Evolutionary conservation across 495 filamentous ascomycete genomes (phyloP), one percentile per base, ranked within the genome.

Genomic region (Staphylotrichum tortipilum): DNA sequence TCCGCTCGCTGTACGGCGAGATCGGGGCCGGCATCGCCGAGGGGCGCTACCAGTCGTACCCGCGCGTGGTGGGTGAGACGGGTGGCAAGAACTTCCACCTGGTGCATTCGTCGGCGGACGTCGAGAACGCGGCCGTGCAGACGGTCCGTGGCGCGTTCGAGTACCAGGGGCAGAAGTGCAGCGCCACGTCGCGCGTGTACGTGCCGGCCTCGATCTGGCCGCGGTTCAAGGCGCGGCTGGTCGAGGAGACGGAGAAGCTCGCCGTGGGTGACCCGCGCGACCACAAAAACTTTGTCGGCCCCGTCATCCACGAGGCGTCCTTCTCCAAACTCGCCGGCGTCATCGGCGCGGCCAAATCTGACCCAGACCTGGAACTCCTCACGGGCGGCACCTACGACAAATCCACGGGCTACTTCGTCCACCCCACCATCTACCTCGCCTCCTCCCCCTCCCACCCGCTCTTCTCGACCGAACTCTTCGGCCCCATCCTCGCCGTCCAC

Each of bases 51-150:
- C 71, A 75, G 47, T 77, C 80, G 37, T 94, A 88, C 68, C 88
- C 88, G 12, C 79, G 88, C 52, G 80, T 92, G 28, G 85, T 91
- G 14, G 88, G 82, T 47, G 88, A 94, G 73, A 92, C 88, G 3
- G 85, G 86, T 49, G 88, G 88, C 52, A 94, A 94, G 79, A 94
- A 94, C 69, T 94, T 89, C 74, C 88, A 91, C 68, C 71, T 94
- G 33, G 64, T 94, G 37, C 87, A 94, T 61, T 52, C 71, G 6
- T 82, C 78, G 4, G 88, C 88, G 30, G 84, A 92, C 54, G 58
- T 89, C 38, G 65, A 77, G 29, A 91, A 88, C 56, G 88, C 88
- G 23, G 85, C 80, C 9, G 71, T 84, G 37, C 83, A 92, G 54
- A 94, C 88, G 9, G 79, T 94, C 24, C 84, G 88, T 34, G 88